These are phyloP conservation scores for Mimosa bimucronata DNA, from an alignment of 306 rosid species.

Conservation along the genomic window DNA sequence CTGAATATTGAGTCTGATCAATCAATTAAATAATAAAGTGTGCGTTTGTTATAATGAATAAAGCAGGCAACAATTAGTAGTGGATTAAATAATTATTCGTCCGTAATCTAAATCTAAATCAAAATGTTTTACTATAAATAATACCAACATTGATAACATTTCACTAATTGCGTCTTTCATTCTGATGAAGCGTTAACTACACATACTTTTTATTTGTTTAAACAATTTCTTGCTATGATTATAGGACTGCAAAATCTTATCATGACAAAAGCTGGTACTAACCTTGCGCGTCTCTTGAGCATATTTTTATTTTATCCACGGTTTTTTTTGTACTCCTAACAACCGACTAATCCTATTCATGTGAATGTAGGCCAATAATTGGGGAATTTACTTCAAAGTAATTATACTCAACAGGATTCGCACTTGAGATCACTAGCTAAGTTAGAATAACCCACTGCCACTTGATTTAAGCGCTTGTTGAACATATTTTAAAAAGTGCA, in stretches of 20 bases:
- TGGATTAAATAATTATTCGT: neutral
- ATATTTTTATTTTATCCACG: too few species aligned
- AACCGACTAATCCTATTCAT: too few species aligned
- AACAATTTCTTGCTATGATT: neutral
- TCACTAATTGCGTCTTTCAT: neutral
- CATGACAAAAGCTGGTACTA: neutral
- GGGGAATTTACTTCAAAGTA: too few species aligned
- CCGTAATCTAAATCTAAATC: neutral
- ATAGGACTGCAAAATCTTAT: neutral
- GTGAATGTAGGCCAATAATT: too few species aligned
- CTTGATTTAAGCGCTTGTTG: too few species aligned
- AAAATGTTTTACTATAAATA: neutral
- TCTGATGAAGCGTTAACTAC: neutral
- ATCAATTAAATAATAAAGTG: constrained; percentile 26
- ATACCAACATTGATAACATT: neutral
- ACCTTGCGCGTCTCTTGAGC: neutral
- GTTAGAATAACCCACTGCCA: too few species aligned
- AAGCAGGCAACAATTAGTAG: neutral
- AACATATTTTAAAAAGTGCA: too few species aligned
- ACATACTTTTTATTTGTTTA: neutral
- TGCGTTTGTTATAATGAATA: constrained; percentile 23
- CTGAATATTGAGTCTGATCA: neutral
- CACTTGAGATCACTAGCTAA: too few species aligned
- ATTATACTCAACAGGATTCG: too few species aligned
- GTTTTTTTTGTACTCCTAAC: too few species aligned